Evolutionary conservation across 202 grass and related monocot genomes (phyloP).

Genomic region (Tripidium arundinaceum): DNA sequence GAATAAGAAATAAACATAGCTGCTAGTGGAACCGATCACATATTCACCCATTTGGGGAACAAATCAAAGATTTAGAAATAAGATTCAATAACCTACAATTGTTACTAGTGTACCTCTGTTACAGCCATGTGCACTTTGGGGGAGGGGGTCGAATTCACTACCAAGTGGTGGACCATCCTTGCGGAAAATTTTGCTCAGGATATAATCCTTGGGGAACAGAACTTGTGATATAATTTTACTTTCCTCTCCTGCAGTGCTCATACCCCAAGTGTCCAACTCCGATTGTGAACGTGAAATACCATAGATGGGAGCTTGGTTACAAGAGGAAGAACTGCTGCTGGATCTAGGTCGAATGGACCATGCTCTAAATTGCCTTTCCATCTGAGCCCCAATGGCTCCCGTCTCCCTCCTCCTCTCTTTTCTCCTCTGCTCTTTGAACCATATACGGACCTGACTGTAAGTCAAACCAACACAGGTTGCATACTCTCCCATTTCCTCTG

Average conservation of each 20-base stretch:
- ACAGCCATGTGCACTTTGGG: slow-evolving; percentile 29
- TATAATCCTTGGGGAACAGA: slow-evolving; percentile 73
- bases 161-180: slow-evolving; percentile 91
- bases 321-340: slow-evolving; percentile 35
- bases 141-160: slow-evolving; percentile 53
- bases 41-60: slow-evolving; percentile 14
- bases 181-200: slow-evolving; percentile 80
- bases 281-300: background rate
- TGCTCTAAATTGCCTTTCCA: slow-evolving; percentile 33
- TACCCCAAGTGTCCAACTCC: slow-evolving; percentile 24
- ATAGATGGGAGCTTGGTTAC: slow-evolving; percentile 21
- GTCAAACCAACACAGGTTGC: slow-evolving; percentile 64
- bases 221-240: slow-evolving; percentile 48
- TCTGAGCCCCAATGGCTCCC: slow-evolving; percentile 23
- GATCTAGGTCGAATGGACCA: slow-evolving; percentile 36
- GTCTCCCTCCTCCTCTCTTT: slow-evolving; percentile 74
- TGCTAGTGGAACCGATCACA: background rate
- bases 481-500: slow-evolving; percentile 52
- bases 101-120: slow-evolving; percentile 44
- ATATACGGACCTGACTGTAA: slow-evolving; percentile 76
- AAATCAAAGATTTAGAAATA: background rate
- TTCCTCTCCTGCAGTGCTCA: slow-evolving; percentile 41
- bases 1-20: background rate
- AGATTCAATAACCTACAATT: background rate
- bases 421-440: slow-evolving; percentile 98